phyloP scores from a whole-genome alignment of 352 stramenopile species.

The Pseudoperonospora humuli region DNA sequence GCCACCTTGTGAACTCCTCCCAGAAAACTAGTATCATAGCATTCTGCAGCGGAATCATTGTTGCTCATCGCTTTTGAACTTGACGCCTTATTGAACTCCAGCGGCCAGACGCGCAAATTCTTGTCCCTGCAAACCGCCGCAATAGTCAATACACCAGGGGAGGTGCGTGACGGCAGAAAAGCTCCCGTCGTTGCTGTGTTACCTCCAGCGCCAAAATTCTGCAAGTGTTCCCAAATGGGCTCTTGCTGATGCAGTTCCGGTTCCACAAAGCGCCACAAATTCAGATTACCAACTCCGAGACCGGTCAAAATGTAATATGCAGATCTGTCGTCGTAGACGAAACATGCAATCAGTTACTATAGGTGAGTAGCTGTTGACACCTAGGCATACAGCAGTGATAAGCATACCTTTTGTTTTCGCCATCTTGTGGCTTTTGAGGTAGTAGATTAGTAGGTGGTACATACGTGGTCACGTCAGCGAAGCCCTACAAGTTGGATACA shows the following conservation, averaged over 20 bases:
- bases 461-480: conserved; percentile 62
- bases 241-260: conserved; percentile 15
- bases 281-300: conserved; percentile 58
- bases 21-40: conserved; percentile 15
- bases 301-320: conserved; percentile 72
- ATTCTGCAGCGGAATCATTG: conserved; percentile 17
- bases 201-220: conserved; percentile 38
- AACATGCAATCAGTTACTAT: conserved; percentile 1
- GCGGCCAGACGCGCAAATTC: conserved; percentile 62
- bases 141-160: conserved; percentile 26
- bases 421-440: conserved; percentile 4
- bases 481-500: conserved; percentile 37
- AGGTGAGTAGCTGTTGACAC: not conserved
- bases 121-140: conserved; percentile 44
- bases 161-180: conserved; percentile 39
- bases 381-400: not conserved
- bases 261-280: conserved; percentile 73
- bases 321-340: conserved; percentile 13
- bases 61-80: conserved; percentile 7
- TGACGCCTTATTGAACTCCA: conserved; percentile 24
- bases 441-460: conserved; percentile 3
- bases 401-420: conserved; percentile 9
- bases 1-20: conserved; percentile 32
- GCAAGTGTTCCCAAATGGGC: conserved; percentile 49
- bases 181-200: conserved; percentile 48